These are phyloP conservation scores for Fragosphaeria purpurea DNA, from an alignment of 2,329 filamentous ascomycete genomes.

Conservation along the genomic window DNA sequence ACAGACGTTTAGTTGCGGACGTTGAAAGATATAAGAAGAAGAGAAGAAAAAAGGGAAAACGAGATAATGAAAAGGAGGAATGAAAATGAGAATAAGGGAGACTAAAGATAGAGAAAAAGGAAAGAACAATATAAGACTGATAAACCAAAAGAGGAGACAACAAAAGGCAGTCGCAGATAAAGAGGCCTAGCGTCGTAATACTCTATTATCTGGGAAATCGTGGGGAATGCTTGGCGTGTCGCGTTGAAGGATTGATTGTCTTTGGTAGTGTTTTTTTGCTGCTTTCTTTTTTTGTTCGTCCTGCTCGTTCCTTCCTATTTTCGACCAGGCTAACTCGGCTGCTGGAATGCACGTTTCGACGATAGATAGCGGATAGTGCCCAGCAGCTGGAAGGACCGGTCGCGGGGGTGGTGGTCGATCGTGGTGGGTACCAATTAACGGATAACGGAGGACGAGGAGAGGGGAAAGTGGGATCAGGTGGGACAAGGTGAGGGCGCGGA, in stretches of 20 bases:
- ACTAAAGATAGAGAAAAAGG: neutral
- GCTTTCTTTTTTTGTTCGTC: neutral
- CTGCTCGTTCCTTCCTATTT: neutral
- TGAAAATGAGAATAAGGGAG: neutral
- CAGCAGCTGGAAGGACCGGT: neutral
- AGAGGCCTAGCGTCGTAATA: neutral
- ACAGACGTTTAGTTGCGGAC: no score
- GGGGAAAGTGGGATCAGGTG: constrained; percentile 1
- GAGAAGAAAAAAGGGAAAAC: neutral
- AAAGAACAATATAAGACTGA: neutral
- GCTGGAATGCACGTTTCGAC: neutral
- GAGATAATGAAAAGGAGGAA: constrained; percentile 1
- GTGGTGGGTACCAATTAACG: constrained; percentile 4
- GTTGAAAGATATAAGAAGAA: neutral
- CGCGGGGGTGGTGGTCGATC: neutral
- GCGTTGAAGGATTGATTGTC: neutral
- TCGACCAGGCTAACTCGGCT: constrained; percentile 3
- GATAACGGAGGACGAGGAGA: constrained; percentile 1
- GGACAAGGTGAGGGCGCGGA: no score
- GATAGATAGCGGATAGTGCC: neutral
- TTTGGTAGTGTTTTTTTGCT: neutral
- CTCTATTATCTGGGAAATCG: neutral
- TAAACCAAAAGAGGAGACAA: neutral
- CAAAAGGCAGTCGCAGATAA: constrained; percentile 2
- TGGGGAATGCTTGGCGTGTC: constrained; percentile 2